These are phyloP conservation scores for Globisporangium perplexum DNA, from an alignment of 352 stramenopile genomes.

Conservation along the genomic window DNA sequence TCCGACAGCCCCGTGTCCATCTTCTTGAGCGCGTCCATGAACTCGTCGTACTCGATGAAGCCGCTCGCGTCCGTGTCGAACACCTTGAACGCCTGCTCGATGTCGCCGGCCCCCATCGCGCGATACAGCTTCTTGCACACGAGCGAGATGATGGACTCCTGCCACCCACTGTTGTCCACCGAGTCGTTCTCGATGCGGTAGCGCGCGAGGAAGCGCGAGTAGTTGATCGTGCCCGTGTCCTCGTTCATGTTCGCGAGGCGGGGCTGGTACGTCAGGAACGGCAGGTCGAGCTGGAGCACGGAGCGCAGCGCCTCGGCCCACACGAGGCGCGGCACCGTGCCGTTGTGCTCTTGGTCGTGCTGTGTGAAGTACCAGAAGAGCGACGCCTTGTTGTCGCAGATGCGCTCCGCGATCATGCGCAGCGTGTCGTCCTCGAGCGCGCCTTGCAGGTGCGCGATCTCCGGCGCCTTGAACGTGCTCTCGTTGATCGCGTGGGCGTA, in stretches of 20 bases:
- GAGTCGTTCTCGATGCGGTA: conserved; percentile 90
- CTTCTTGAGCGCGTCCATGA: conserved; percentile 85
- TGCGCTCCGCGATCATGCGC: conserved; percentile 92
- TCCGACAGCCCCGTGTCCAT: conserved; percentile 91
- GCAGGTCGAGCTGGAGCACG: conserved; percentile 89
- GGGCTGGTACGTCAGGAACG: conserved; percentile 87
- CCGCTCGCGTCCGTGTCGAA: conserved; percentile 89
- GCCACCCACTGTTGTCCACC: conserved; percentile 84
- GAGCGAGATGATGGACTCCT: conserved; percentile 86
- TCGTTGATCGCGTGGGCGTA: conserved; percentile 87
- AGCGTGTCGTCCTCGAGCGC: conserved; percentile 85
- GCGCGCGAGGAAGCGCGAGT: conserved; percentile 90
- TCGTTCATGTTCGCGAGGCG: conserved; percentile 86
- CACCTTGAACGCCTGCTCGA: conserved; percentile 87
- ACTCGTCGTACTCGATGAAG: conserved; percentile 93
- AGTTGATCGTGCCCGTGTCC: conserved; percentile 84
- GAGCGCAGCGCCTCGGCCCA: conserved; percentile 90
- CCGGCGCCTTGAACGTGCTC: conserved; percentile 63
- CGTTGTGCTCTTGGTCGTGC: conserved; percentile 88
- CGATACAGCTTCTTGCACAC: conserved; percentile 93
- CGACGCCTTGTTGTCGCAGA: conserved; percentile 89
- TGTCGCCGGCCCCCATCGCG: conserved; percentile 84
- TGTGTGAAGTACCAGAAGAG: conserved; percentile 94
- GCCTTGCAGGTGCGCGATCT: conserved; percentile 69
- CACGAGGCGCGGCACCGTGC: conserved; percentile 76